Evolutionary conservation across 225 moss, liverwort and hornwort species (phyloP), one percentile per base, ranked within the genome.

Genomic region (Marchantia polymorpha): DNA sequence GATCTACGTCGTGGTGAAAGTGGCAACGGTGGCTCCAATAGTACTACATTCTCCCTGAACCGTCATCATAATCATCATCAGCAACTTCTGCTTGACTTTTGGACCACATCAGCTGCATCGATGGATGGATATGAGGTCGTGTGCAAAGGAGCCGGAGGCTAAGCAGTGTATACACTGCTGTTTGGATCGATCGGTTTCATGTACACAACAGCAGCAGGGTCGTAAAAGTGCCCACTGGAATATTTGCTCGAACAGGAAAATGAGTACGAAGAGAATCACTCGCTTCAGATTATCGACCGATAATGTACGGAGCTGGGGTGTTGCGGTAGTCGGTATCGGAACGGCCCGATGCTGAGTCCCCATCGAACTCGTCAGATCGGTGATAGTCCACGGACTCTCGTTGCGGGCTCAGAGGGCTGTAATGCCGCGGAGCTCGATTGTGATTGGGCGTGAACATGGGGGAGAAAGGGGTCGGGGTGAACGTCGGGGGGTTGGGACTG

Each of bases 371-470:
- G 0, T 77, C 77, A 26, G 64, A n/a, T 49, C 52, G 77, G 17
- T 16, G 77, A 26, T 49, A 66, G 27, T 63, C 61, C 15, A 46
- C 16, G 30, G 59, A 60, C 7, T 51, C 64, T 64, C 64, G 49
- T 64, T 14, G 77, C 14, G 77, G 77, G 65, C 23, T 65, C 8
- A 77, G 50, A 65, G 64, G 48, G 46, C 49, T 50, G 54, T 77
- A 77, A 23, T 20, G 4, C 52, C 77, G 22, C 12, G 60, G n/a
- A 29, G 64, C 49, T 49, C 15, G 50, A 66, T 77, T 64, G 77
- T 77, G 64, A 60, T 49, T 3, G 64, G 77, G 77, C 51, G 77
- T 77, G 55, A 79, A 79, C 78, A 79, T 68, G 31, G 78, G 78
- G 10, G 78, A 79, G 56, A 79, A 69, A 9, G 78, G 68, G 5